phyloP scores from a whole-genome alignment of 2,329 filamentous ascomycete genomes.

The Botrytis medusae region DNA sequence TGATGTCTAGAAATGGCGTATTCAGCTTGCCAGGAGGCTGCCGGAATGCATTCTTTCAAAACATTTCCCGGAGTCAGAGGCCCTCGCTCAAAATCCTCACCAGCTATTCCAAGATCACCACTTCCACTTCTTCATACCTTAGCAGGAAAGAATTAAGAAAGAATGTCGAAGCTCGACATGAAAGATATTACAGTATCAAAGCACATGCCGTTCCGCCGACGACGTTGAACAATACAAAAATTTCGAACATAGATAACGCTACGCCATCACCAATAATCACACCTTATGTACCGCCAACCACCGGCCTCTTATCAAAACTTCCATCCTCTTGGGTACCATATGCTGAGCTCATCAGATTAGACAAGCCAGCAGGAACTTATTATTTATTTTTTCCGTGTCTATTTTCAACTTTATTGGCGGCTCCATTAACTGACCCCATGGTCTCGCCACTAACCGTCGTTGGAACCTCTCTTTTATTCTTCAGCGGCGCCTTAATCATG shows the following conservation, averaged over 20 bases:
- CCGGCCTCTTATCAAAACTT: constrained; percentile 68
- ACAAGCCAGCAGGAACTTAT: constrained; percentile 79
- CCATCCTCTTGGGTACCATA: constrained; percentile 74
- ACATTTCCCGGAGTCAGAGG: not conserved
- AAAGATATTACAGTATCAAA: constrained; percentile 9
- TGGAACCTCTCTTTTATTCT: constrained; percentile 68
- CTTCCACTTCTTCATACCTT: not conserved
- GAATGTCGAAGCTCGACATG: not conserved
- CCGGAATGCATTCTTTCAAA: constrained; percentile 21
- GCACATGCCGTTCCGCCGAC: not conserved
- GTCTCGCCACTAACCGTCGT: constrained; percentile 60
- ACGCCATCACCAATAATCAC: not conserved
- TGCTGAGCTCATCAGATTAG: constrained; percentile 75
- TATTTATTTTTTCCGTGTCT: constrained; percentile 85
- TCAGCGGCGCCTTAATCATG: constrained; percentile 78
- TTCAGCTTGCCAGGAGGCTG: constrained; percentile 23
- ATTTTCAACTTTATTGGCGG: constrained; percentile 80
- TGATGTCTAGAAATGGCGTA: constrained; percentile 17
- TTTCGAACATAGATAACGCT: not conserved
- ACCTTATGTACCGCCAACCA: constrained; percentile 54
- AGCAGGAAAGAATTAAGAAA: not conserved
- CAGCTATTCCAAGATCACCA: not conserved
- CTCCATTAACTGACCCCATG: constrained; percentile 64
- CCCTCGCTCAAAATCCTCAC: not conserved
- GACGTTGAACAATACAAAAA: not conserved